phyloP scores from a whole-genome alignment of 2,329 filamentous ascomycete species.

The Talaromyces atroroseus region DNA sequence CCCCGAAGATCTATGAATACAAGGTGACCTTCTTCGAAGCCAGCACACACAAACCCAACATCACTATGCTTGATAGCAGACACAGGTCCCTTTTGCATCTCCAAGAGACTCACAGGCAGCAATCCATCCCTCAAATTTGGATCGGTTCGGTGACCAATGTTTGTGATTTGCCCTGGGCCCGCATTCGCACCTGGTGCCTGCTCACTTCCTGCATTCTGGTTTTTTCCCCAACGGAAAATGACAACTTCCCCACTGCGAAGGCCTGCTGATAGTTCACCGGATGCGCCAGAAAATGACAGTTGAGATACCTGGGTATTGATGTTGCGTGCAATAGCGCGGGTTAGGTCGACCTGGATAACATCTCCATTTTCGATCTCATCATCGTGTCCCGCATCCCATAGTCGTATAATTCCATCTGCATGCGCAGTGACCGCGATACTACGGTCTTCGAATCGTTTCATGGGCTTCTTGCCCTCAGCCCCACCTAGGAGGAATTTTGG shows the following conservation, averaged over 20 bases:
- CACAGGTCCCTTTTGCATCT: constrained; percentile 76
- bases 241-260: constrained; percentile 77
- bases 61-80: constrained; percentile 80
- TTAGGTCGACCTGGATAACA: constrained; percentile 79
- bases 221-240: constrained; percentile 82
- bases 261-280: constrained; percentile 80
- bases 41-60: constrained; percentile 83
- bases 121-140: constrained; percentile 70
- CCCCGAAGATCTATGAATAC: constrained; percentile 83
- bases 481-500: constrained; percentile 76
- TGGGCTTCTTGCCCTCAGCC: constrained; percentile 61
- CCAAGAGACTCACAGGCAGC: constrained; percentile 72
- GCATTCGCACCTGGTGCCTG: constrained; percentile 48
- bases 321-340: constrained; percentile 72
- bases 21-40: constrained; percentile 75
- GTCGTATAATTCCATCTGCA: constrained; percentile 80
- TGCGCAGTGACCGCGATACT: constrained; percentile 84
- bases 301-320: constrained; percentile 69
- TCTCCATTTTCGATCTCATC: constrained; percentile 87
- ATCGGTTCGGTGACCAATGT: constrained; percentile 69
- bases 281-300: constrained; percentile 74
- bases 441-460: constrained; percentile 73
- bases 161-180: constrained; percentile 65
- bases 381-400: constrained; percentile 88
- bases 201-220: constrained; percentile 65